Evolutionary conservation across 192 early-diverging fungal species (phyloP), one percentile per base, ranked within the genome.

Genomic region (Haplosporangium gracile): DNA sequence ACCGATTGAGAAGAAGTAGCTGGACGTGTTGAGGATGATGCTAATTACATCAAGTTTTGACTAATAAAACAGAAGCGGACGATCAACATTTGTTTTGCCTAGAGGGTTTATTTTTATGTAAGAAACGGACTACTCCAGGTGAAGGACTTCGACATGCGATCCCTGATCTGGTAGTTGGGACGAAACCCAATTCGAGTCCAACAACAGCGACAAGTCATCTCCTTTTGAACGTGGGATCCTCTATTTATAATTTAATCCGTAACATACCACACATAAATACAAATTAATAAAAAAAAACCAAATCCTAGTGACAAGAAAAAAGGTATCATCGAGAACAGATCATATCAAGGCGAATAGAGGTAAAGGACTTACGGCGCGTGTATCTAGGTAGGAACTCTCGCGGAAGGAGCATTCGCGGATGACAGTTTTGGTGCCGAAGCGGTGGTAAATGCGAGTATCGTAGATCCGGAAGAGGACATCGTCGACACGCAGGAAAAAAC

Each of bases 401-500:
- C 93, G 88, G 9, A 90, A 89, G 38, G 93, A 91, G 75, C 93
- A 95, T 91, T 98, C 97, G 36, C 95, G 89, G 51, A 94, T 47
- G 15, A 98, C 32, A 65, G 82, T 73, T 4, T 88, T 45, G 47
- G 91, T 90, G 5, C 93, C 95, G 88, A 99, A 99, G 68, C 93
- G 93, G 88, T 98, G 97, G 89, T 97, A 97, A 18, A 97, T 43
- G 26, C 98, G 89, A 0, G 97, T 97, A 74, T 99, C 98, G 75
- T 94, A 94, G n/a, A 97, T 91, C 26, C 97, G 91, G 81, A 98
- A 97, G 57, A 98, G 84, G 10, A 99, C 98, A 74, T 95, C 93
- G 88, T 99, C 98, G 32, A 99, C 97, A 29, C 98, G 93, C 51
- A 99, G 80, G 78, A 98, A 98, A 86, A 95, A 97, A 15, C 98